Evolutionary conservation across 495 filamentous ascomycete genomes (phyloP), one percentile per base, ranked within the genome.

Genomic region (Penicillium crystallinum): DNA sequence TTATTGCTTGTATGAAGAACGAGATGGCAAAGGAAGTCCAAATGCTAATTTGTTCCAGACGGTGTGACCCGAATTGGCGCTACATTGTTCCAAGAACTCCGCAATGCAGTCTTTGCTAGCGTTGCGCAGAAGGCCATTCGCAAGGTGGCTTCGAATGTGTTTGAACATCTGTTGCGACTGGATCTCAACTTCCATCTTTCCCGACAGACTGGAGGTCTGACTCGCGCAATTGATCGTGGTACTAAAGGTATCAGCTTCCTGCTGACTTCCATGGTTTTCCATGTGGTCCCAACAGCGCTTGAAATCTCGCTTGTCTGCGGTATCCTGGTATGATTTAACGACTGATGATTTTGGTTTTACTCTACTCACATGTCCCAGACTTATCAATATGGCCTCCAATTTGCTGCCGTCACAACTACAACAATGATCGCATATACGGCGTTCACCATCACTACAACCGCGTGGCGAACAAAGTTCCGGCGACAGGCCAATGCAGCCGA

Each of bases 221-320:
- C 90, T 12, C 79, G 95, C 56, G 95, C 95, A 34, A 96, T 98
- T 57, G 93, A 98, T 63, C 83, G 93, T 52, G 93, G 93, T 55
- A 97, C 93, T 2, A 97, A 97, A 69, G 93, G 93, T 23, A 98
- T 98, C 63, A 96, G 90, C 69, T 98, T 97, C 64, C 68, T 97
- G 50, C 77, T 97, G 49, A 95, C 89, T 8, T 96, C 91, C 34
- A 97, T 98, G 93, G 91, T 98, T 31, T 97, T 98, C 62, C 95
- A 97, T 62, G 88, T 98, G 36, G 78, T 97, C 14, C 93, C 93
- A 0, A 97, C 93, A 0, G 90, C 91, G 0, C 67, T 98, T 44
- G 93, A 98, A 67, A 97, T 98, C 44, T 81, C 82, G 38, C 87
- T 98, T 74, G 93, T 98, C 1, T 98, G 93, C 64, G 91, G 95